A percentile compares a stretch with the other conserved stretches of the same genome.
Conservation (phyloP, 2,329 filamentous ascomycete species). For the Phialophora chinensis region DNA sequence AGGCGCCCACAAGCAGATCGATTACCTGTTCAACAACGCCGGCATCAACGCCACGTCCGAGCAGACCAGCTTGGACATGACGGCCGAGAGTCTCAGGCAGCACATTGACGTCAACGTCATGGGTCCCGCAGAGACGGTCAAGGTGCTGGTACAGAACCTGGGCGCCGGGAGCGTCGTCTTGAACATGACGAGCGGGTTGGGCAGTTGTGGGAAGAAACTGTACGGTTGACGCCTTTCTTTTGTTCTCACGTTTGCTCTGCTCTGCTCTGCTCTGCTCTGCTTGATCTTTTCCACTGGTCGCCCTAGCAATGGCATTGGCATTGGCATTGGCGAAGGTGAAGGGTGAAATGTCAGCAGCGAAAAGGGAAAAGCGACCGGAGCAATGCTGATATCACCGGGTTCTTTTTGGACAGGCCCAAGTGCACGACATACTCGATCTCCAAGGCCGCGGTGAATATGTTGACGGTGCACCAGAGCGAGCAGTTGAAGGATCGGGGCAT, state of each 20-base stretch:
- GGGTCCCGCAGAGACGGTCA: slow-evolving; percentile 41
- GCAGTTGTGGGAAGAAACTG: slow-evolving; percentile 26
- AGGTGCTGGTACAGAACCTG: slow-evolving; percentile 41
- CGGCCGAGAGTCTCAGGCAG: slow-evolving; percentile 23
- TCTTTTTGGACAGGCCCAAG: slow-evolving; percentile 12
- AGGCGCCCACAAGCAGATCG: slow-evolving; percentile 6
- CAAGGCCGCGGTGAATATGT: slow-evolving; percentile 54
- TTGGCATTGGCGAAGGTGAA: no score
- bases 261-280: no score
- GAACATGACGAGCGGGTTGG: slow-evolving; percentile 31
- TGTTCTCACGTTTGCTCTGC: no score
- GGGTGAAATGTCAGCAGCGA: no score
- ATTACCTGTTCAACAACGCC: slow-evolving; percentile 36
- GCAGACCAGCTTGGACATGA: slow-evolving; percentile 23
- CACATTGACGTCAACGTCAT: slow-evolving; percentile 42
- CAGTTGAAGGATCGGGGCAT: slow-evolving; percentile 46
- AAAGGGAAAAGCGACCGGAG: background rate
- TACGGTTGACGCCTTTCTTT: background rate
- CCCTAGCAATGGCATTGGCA: no score
- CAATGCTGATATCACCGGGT: background rate
- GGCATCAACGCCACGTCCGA: slow-evolving; percentile 29
- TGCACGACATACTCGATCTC: slow-evolving; percentile 48
- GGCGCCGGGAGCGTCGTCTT: slow-evolving; percentile 32
- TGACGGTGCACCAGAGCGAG: slow-evolving; percentile 51
- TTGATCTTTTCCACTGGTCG: no score